Base-by-base conservation (phyloP, 352 stramenopile genomes). In the Phytophthora sojae region DNA sequence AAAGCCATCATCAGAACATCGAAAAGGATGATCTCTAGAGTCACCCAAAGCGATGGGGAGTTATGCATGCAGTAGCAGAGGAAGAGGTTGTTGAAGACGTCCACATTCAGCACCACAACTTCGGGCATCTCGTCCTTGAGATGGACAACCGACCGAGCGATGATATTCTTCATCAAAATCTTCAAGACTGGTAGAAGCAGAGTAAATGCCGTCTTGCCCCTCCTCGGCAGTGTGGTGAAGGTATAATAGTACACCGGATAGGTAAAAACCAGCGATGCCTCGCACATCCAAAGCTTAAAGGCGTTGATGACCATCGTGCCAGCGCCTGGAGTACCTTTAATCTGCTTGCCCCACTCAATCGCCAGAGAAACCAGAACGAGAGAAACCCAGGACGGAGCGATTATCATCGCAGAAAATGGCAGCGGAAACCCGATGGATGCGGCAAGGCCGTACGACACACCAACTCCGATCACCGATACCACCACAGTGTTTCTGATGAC, bases 81-180 rank as follows among this genome's bases (percentile, higher is more conserved):
- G 19, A 69, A 73, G 9, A 73, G 47, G 25, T 60, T 32, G 39
- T 47, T 73, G 39, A 73, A 73, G n/a, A 73, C 37, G n/a, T 72
- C 64, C 5, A 35, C 64, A 52, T 67, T 72, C 15, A 72, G 47
- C 12, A 72, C 62, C 19, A 72, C 51, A 3, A 62, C 21, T 49
- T 58, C 51, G n/a, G 64, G 55, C 14, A 57, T 62, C 4, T 67
- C 51, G 30, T 72, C 51, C 7, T 45, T 35, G 1, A 67, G 14
- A 37, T 57, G 25, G 1, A 23, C 29, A 23, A 57, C 39, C 1
- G 50, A 26, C 3, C 55, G 44, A 14, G 50, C 57, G 6, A 72
- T 45, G 17, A 63, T 30, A 42, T 67, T 66, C 15, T 51, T 51
- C 19, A 62, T 14, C 29, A 60, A 50, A 23, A 72, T 11, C 15